phyloP scores from a whole-genome alignment of 1,139 yeast genomes.

The Ogataea hybrid region DNA sequence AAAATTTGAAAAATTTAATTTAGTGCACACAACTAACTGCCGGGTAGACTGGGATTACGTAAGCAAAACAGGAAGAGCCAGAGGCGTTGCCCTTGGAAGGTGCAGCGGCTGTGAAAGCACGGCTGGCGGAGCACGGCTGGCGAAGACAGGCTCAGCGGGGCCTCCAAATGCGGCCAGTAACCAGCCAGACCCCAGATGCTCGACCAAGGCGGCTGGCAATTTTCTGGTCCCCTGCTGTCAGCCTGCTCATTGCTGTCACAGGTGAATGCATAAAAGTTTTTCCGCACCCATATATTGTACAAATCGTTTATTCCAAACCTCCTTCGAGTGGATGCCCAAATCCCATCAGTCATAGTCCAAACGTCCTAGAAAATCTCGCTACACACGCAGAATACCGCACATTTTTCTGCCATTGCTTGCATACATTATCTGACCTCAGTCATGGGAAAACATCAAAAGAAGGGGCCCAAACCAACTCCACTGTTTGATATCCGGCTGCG shows the following conservation, averaged over 20 bases:
- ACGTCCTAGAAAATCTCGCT: neutral
- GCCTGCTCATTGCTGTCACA: constrained; percentile 4
- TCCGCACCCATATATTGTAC: constrained; percentile 1
- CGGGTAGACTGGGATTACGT: neutral
- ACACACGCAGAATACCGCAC: too few relatives aligned
- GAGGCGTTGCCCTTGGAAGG: neutral
- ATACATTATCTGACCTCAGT: too few relatives aligned
- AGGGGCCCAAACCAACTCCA: constrained; percentile 36
- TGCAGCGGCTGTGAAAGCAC: neutral
- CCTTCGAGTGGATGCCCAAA: neutral
- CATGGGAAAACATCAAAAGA: constrained; percentile 21
- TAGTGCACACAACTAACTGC: neutral
- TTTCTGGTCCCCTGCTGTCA: neutral
- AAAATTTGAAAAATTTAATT: constrained; percentile 4
- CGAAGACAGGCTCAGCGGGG: neutral
- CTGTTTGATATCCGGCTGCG: constrained; percentile 62
- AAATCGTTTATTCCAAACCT: neutral
- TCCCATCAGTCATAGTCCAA: neutral
- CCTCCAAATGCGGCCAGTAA: too few relatives aligned
- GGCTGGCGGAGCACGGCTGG: neutral
- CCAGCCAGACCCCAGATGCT: too few relatives aligned
- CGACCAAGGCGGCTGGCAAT: too few relatives aligned
- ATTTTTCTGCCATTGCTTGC: too few relatives aligned
- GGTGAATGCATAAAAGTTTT: constrained; percentile 9
- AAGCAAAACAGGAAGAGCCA: neutral